Percentiles rank a stretch among this genome's conserved stretches.
Conservation (phyloP, 169 alveolate species). For the Perkinsus marinus region DNA sequence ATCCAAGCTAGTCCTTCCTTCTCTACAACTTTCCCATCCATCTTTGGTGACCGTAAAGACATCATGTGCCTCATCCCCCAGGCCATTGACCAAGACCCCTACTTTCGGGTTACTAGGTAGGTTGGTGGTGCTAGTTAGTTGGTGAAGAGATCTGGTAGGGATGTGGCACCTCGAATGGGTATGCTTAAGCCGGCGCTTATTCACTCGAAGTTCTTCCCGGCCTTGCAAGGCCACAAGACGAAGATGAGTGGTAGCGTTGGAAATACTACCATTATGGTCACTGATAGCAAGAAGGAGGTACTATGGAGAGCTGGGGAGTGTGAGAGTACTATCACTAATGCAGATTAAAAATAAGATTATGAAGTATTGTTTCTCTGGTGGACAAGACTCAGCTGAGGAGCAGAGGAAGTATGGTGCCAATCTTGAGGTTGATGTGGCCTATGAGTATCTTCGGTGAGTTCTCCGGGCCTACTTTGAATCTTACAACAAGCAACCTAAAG, state of each 20-base stretch:
- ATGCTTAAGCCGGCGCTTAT: conserved; percentile 79
- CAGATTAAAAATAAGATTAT: conserved; percentile 81
- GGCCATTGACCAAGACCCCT: conserved; percentile 99
- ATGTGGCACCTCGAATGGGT: conserved; percentile 87
- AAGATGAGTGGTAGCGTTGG: conserved; percentile 76
- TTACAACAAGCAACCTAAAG: conserved; percentile 6
- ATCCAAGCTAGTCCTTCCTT: conserved; percentile 91
- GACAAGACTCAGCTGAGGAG: conserved; percentile 83
- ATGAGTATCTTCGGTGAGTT: conserved; percentile 78
- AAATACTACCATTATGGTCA: conserved; percentile 65
- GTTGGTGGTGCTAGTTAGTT: too few relatives aligned
- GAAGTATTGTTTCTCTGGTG: conserved; percentile 89
- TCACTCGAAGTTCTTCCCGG: conserved; percentile 92
- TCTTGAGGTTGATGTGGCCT: conserved; percentile 90
- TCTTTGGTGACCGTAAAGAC: conserved; percentile 69
- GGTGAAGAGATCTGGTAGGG: too few relatives aligned
- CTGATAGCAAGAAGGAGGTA: conserved; percentile 73
- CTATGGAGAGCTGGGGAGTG: too few relatives aligned
- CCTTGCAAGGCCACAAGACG: conserved; percentile 80
- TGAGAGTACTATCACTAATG: too few relatives aligned
- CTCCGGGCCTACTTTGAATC: too few relatives aligned
- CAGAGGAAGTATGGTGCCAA: conserved; percentile 81
- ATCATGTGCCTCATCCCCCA: conserved; percentile 85
- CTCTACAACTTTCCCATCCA: conserved; percentile 81
- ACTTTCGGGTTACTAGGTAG: conserved; percentile 82